Evolutionary conservation across 1,139 yeast genomes (phyloP), one percentile per base, ranked within the genome.

Genomic region (Spencermartinsiella ligniputridi): DNA sequence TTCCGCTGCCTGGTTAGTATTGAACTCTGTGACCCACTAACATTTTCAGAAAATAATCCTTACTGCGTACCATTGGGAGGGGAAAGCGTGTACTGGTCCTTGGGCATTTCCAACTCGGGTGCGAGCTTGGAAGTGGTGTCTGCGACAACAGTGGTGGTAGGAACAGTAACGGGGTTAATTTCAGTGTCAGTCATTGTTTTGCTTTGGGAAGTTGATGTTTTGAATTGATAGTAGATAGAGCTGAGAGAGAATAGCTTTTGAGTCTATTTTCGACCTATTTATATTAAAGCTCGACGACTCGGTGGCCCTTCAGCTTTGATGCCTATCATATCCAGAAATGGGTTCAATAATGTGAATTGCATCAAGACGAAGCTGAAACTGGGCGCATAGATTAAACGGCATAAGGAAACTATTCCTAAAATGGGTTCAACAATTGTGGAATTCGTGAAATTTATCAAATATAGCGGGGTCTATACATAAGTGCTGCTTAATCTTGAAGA

Each of bases 71-170:
- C 42, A 40, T 27, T 27, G 37, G 48, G 41, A 30, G 46, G 39
- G 39, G 48, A 46, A 19, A 41, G 35, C 29, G 38, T 20, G 36
- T 41, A 49, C 37, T 46, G 47, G 27, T 46, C 50, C 42, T 44
- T 44, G 35, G 48, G 50, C 33, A 42, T 42, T 32, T 46, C 50
- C 36, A 46, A 27, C 41, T 49, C 50, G 27, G 32, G 12, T 6
- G 32, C 42, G 24, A 46, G 42, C 45, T 48, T 48, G 39, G 42
- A 18, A 8, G 38, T 35, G 20, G 45, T 18, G 27, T 38, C 32
- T 18, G 39, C 32, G 32, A 15, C 32, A 6, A 22, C 25, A 4
- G 32, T 15, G 15, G n/a, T 15, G 4, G 32, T 15, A n/a, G 32
- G 8, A 15, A 15, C n/a, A 24, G 46, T 45, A 15, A 38, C 30